These are phyloP conservation scores for Termitomyces sp. DNA, from an alignment of 768 basidiomycete genomes.

Conservation along the genomic window DNA sequence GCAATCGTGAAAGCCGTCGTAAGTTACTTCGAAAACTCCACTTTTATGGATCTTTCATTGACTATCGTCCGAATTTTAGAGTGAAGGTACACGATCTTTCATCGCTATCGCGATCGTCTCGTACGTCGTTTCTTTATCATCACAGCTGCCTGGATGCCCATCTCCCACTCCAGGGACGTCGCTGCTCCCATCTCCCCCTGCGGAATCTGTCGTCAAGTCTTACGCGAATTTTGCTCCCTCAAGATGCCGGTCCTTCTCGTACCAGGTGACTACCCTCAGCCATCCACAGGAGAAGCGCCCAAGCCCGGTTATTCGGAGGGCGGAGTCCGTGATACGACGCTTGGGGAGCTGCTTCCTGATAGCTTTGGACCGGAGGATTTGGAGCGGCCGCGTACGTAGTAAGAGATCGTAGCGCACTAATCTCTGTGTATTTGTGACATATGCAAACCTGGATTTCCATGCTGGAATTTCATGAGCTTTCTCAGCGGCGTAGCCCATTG, in stretches of 20 bases:
- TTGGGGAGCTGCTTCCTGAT: slow-evolving; percentile 73
- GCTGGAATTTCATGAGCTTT: too few relatives aligned
- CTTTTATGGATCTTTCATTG: neutral
- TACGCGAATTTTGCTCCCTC: slow-evolving; percentile 78
- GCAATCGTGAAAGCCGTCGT: slow-evolving; percentile 94
- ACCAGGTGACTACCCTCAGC: slow-evolving; percentile 54
- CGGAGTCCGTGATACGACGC: slow-evolving; percentile 56
- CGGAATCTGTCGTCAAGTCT: slow-evolving; percentile 89
- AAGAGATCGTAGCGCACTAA: neutral
- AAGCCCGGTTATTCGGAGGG: slow-evolving; percentile 41
- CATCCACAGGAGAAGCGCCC: slow-evolving; percentile 23
- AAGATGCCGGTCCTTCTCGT: slow-evolving; percentile 71
- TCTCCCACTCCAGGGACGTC: slow-evolving; percentile 54
- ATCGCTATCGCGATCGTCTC: slow-evolving; percentile 74
- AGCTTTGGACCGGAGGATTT: slow-evolving; percentile 89
- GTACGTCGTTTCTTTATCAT: slow-evolving; percentile 35
- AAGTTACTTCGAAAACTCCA: slow-evolving; percentile 19
- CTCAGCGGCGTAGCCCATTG: too few relatives aligned
- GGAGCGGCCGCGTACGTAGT: slow-evolving; percentile 36
- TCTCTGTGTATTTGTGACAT: neutral
- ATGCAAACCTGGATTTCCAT: neutral
- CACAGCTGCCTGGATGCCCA: neutral
- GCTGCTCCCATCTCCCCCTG: slow-evolving; percentile 71
- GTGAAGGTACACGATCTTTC: slow-evolving; percentile 71
- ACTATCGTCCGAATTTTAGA: slow-evolving; percentile 37